Base-by-base conservation (phyloP, 2,329 filamentous ascomycete species). In the Cyclaneusma minus region DNA sequence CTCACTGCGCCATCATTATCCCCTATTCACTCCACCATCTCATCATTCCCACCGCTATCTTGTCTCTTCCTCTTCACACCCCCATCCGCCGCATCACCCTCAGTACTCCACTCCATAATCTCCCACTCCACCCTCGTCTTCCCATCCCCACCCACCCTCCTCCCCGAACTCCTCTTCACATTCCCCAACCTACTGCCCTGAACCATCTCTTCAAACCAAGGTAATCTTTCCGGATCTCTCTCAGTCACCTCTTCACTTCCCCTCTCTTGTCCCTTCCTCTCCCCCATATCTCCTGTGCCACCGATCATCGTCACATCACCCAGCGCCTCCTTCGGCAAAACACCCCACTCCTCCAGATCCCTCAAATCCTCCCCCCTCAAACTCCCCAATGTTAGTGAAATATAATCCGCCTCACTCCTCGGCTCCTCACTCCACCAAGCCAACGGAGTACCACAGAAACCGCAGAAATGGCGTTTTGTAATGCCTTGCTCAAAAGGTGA, bases 371-470 rank as follows among this genome's bases (percentile, higher is more conserved):
- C 69, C 5, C 65, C 63, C 19, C 68, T 47, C 28, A 94, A 56
- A 39, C 76, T 87, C 4, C 81, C 81, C n/a, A 93, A 57, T 0
- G 83, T 79, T 30, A 93, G 58, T 32, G 72, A 74, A 54, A 94
- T 83, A 45, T 68, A 87, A 6, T 84, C 71, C 8, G 76, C 75
- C 46, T 89, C 80, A 27, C 60, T 60, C 1, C 51, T 55, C 0
- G 79, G 77, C 13, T 68, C 52, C 49, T 92, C 84, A 24, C 72
- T 76, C 83, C 83, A 93, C 40, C 76, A 82, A 0, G 76, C 77
- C 28, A 94, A 57, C 8, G 80, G 78, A 0, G 84, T 92, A 27
- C 85, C 85, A 48, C 85, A 93, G 55, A 79, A 91, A 13, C 85
- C 85, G 52, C 85, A 94, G 51, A 94, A 94, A 38, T 83, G 68